Conservation (phyloP, 257 asterid species). For the Solanum sejunctum region DNA sequence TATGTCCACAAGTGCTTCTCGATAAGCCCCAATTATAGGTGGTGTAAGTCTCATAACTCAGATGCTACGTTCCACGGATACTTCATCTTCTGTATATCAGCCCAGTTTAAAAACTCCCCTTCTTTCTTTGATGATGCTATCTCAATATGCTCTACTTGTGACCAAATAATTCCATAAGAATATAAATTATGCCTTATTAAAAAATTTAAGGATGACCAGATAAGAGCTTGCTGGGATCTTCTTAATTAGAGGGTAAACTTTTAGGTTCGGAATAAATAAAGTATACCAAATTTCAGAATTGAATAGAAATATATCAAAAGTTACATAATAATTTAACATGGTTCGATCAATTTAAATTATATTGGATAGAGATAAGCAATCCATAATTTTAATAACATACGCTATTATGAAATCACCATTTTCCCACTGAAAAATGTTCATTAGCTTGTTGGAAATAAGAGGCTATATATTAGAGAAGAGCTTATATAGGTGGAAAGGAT, state of each 20-base stretch:
- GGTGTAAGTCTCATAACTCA: slow-evolving; percentile 45
- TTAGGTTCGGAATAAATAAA: background rate
- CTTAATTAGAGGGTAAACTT: no score
- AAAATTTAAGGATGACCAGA: no score
- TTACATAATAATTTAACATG: background rate
- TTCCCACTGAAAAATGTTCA: no score
- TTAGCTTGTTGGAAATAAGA: no score
- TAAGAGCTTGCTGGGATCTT: background rate
- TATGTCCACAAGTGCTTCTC: slow-evolving; percentile 53
- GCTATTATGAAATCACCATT: no score
- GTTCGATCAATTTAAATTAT: background rate
- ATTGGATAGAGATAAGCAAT: no score
- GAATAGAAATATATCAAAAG: background rate
- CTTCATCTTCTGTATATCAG: slow-evolving; percentile 3
- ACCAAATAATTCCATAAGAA: background rate
- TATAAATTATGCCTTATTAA: no score
- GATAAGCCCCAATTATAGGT: slow-evolving; percentile 53
- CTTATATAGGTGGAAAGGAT: no score
- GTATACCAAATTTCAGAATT: background rate
- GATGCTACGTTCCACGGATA: background rate
- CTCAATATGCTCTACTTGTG: slow-evolving; percentile 46
- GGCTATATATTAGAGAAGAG: no score
- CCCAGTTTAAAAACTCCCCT: slow-evolving; percentile 58
- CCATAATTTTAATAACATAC: no score
- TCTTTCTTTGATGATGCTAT: slow-evolving; percentile 31